phyloP scores from a whole-genome alignment of 805 yeast genomes.

The Wickerhamiella cacticola region DNA sequence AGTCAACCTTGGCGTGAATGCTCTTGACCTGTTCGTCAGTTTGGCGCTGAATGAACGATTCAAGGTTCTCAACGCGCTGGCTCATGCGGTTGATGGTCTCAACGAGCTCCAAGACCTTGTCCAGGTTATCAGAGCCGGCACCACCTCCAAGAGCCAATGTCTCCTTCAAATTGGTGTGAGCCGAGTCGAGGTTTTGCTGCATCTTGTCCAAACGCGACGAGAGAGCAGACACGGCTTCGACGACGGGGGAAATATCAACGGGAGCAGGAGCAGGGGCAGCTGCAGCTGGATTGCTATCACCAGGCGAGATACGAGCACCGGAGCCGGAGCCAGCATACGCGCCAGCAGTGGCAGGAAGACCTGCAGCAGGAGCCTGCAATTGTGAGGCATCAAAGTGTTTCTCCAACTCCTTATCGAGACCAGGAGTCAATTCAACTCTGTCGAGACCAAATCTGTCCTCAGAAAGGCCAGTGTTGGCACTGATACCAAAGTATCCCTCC shows the following conservation, averaged over 20 bases:
- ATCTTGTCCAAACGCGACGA: slow-evolving; percentile 3
- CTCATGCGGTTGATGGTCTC: slow-evolving; percentile 4
- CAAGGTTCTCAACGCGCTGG: slow-evolving; percentile 7
- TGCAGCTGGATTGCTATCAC: background rate
- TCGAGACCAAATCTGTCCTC: slow-evolving; percentile 18
- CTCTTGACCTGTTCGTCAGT: background rate
- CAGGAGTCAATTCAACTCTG: slow-evolving; percentile 12
- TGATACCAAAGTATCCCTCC: slow-evolving; percentile 26
- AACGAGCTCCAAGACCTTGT: slow-evolving; percentile 5
- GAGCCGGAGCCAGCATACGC: background rate
- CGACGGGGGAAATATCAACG: background rate
- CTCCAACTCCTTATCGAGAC: slow-evolving; percentile 16
- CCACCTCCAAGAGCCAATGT: slow-evolving; percentile 2
- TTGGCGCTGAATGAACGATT: background rate
- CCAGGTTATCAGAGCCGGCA: background rate
- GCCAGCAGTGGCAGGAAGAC: slow-evolving; percentile 4
- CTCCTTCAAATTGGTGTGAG: slow-evolving; percentile 6
- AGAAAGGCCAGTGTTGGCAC: slow-evolving; percentile 25
- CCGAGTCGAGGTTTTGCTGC: background rate
- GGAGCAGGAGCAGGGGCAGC: background rate
- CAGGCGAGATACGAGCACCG: background rate
- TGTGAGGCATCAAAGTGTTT: slow-evolving; percentile 15
- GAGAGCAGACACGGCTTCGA: background rate
- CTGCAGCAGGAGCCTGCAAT: slow-evolving; percentile 1
- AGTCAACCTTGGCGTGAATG: slow-evolving; percentile 2